phyloP scores from a whole-genome alignment of 768 basidiomycete species.

The Auriscalpium vulgare region DNA sequence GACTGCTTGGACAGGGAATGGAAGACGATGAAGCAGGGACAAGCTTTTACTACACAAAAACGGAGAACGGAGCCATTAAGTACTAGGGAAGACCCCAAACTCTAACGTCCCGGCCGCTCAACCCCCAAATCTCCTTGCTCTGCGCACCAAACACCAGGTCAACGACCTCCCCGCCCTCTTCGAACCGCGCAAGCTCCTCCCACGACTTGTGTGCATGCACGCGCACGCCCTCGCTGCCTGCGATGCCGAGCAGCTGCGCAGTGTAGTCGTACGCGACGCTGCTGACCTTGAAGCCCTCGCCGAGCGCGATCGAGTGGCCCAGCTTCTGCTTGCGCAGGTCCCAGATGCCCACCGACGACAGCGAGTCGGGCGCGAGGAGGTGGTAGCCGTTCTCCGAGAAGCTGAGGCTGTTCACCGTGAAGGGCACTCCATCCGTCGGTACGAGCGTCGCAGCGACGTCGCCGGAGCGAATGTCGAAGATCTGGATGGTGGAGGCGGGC shows the following conservation, averaged over 20 bases:
- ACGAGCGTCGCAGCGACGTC: conserved; percentile 67
- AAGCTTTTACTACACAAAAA: background rate
- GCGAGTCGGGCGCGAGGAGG: conserved; percentile 70
- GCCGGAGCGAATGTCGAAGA: conserved; percentile 81
- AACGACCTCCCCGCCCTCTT: conserved; percentile 71
- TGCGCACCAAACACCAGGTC: conserved; percentile 65
- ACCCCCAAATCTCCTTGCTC: conserved; percentile 79
- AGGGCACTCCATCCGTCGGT: conserved; percentile 55
- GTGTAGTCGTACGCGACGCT: conserved; percentile 79
- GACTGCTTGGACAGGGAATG: no score
- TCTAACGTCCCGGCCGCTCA: conserved; percentile 75
- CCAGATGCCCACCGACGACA: conserved; percentile 80
- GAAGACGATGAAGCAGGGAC: background rate
- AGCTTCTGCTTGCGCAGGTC: conserved; percentile 80
- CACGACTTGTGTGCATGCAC: conserved; percentile 89
- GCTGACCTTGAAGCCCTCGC: conserved; percentile 74
- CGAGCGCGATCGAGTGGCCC: conserved; percentile 57
- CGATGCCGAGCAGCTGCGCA: conserved; percentile 81
- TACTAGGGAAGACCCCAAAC: conserved; percentile 61
- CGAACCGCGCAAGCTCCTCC: conserved; percentile 78
- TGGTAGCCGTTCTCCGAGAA: conserved; percentile 99
- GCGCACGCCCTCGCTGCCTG: conserved; percentile 72
- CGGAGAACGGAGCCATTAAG: background rate
- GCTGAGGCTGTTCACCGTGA: conserved; percentile 71
- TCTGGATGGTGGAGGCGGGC: conserved; percentile 72